Percentiles rank a stretch among this genome's conserved stretches.
Conservation (phyloP, 805 yeast genomes). For the Saturnispora mendoncae region DNA sequence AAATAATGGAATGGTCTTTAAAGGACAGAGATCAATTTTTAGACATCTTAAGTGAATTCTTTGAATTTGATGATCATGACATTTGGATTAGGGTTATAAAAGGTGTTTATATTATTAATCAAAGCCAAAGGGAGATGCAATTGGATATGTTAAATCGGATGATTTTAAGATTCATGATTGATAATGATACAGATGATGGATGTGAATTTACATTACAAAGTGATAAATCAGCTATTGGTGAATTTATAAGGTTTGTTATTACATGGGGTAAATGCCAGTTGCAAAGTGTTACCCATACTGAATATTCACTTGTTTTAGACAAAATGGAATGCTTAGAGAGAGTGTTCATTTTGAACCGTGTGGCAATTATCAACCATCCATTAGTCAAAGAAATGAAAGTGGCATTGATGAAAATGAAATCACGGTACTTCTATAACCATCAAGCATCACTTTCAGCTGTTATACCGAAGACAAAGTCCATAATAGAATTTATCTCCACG, state of each 20-base stretch:
- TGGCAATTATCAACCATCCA: neutral
- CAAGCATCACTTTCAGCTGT: slow-evolving; percentile 2
- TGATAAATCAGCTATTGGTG: neutral
- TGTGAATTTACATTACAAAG: neutral
- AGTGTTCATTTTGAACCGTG: slow-evolving; percentile 14
- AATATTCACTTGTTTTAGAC: neutral
- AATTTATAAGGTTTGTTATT: neutral
- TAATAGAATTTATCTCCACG: slow-evolving; percentile 12
- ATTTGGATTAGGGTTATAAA: neutral
- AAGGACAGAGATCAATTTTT: neutral
- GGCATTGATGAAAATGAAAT: slow-evolving; percentile 2
- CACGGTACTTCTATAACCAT: slow-evolving; percentile 9
- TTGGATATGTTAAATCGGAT: neutral
- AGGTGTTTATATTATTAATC: slow-evolving; percentile 1
- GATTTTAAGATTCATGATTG: neutral
- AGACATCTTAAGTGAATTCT: neutral
- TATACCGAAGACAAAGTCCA: slow-evolving; percentile 10
- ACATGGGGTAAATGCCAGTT: neutral
- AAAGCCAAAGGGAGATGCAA: neutral
- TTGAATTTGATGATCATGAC: slow-evolving; percentile 1
- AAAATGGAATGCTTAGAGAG: slow-evolving; percentile 19
- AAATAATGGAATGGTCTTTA: neutral
- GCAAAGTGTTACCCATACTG: neutral
- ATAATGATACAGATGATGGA: neutral
- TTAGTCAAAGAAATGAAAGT: neutral